Evolutionary conservation across 2,329 filamentous ascomycete genomes (phyloP).

Genomic region (Botrytis pseudocinerea): DNA sequence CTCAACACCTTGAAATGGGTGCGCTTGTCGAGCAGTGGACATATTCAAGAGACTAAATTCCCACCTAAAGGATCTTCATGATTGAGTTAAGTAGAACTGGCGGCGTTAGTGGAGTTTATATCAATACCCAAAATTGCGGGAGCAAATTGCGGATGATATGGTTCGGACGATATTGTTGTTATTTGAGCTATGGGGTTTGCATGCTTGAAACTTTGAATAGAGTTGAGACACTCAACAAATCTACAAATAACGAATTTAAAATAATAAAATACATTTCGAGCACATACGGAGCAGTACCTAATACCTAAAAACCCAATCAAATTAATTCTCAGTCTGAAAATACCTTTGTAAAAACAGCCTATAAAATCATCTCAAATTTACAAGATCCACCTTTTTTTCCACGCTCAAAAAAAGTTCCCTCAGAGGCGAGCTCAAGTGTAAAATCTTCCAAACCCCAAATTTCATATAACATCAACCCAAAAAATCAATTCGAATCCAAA

Average conservation of each 20-base stretch:
- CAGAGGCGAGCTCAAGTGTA: slow-evolving; percentile 15
- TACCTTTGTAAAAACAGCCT: not conserved
- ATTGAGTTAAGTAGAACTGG: slow-evolving; percentile 25
- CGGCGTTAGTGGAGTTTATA: slow-evolving; percentile 26
- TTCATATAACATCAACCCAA: slow-evolving; percentile 24
- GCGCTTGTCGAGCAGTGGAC: slow-evolving; percentile 66
- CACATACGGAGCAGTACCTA: not conserved
- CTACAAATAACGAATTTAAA: not conserved
- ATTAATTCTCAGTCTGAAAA: not conserved
- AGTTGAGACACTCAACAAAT: slow-evolving; percentile 7
- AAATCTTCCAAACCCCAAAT: slow-evolving; percentile 20
- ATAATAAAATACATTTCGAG: slow-evolving; percentile 9
- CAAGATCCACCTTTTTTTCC: slow-evolving; percentile 25
- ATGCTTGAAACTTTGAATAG: not conserved
- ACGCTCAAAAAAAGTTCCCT: slow-evolving; percentile 24
- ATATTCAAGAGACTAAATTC: slow-evolving; percentile 69
- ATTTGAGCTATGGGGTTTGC: not conserved
- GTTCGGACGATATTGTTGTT: not conserved
- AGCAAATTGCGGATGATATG: slow-evolving; percentile 17
- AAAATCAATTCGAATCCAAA: slow-evolving; percentile 21
- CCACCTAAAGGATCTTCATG: slow-evolving; percentile 62
- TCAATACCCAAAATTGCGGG: slow-evolving; percentile 26
- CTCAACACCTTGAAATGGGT: slow-evolving; percentile 76
- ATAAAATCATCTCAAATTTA: slow-evolving; percentile 15
- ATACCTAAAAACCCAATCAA: not conserved